Conservation (phyloP, 2,329 filamentous ascomycete genomes). For the Sordariomycetes sp. region DNA sequence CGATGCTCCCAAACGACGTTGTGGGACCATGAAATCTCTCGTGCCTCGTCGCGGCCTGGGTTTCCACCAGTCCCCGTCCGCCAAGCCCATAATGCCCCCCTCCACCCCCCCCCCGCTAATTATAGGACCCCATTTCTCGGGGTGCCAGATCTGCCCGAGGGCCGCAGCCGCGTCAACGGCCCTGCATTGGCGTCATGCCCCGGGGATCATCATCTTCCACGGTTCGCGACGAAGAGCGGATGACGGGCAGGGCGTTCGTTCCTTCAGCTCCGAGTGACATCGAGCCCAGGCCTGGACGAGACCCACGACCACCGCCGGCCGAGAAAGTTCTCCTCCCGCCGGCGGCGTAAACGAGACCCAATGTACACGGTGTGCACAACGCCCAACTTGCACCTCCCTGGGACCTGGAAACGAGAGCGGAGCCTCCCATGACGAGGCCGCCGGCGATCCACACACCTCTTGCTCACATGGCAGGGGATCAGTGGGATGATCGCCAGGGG, state of each 20-base stretch:
- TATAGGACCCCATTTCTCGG: background rate
- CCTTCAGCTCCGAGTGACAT: background rate
- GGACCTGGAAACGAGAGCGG: background rate
- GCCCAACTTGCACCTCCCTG: background rate
- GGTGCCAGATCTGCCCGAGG: background rate
- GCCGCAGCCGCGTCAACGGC: background rate
- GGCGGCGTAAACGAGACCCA: background rate
- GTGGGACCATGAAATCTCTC: background rate
- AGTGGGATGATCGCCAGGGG: no score
- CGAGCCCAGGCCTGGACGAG: background rate
- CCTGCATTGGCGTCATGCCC: background rate
- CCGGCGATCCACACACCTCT: background rate
- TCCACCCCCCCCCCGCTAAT: background rate
- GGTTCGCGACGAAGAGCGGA: background rate
- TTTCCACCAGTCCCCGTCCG: background rate
- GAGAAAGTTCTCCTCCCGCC: background rate
- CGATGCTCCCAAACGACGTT: background rate
- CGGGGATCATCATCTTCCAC: background rate
- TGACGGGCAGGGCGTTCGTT: background rate
- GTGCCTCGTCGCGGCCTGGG: background rate
- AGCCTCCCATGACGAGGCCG: background rate
- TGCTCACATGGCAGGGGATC: no score
- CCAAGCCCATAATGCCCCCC: no score
- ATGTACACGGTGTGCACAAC: background rate
- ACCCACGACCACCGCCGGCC: background rate